These are phyloP conservation scores for Chloris gayana DNA, from an alignment of 176 grass and related monocot species.

Conservation along the genomic window DNA sequence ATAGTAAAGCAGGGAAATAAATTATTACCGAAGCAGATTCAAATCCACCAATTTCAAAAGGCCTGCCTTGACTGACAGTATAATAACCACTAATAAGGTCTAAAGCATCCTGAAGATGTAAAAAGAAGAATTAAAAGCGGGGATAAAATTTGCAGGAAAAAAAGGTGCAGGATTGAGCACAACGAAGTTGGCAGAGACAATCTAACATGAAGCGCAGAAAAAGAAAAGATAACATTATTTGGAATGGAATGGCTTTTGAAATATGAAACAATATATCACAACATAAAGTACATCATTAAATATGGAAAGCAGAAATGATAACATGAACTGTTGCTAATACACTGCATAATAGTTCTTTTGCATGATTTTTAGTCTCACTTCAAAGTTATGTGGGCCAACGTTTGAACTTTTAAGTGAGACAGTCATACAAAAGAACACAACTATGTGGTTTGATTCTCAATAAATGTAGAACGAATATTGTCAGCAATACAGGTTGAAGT, in stretches of 20 bases:
- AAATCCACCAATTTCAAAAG: slow-evolving; percentile 72
- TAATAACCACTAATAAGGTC: slow-evolving; percentile 88
- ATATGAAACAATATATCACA: slow-evolving; percentile 1
- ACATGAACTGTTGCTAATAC: background rate
- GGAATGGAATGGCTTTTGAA: slow-evolving; percentile 17
- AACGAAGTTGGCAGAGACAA: slow-evolving; percentile 17
- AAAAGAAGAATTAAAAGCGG: slow-evolving; percentile 41
- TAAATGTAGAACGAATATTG: slow-evolving; percentile 20
- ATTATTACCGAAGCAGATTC: slow-evolving; percentile 73
- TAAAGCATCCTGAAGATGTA: slow-evolving; percentile 77
- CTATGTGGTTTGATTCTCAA: background rate
- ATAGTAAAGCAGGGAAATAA: slow-evolving; percentile 22
- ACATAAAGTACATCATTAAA: background rate
- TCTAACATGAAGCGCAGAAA: slow-evolving; percentile 16
- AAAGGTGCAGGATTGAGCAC: background rate
- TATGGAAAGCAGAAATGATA: slow-evolving; percentile 8
- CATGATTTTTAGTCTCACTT: no score
- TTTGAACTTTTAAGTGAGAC: background rate
- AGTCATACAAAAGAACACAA: slow-evolving; percentile 5
- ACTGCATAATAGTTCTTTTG: background rate
- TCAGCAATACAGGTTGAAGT: slow-evolving; percentile 1
- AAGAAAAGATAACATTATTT: slow-evolving; percentile 15
- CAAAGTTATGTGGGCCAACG: background rate
- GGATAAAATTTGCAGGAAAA: slow-evolving; percentile 9
- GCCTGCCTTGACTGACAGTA: slow-evolving; percentile 59